Base-by-base conservation (phyloP, 352 stramenopile genomes). In the Thalassiosira mediterranea region DNA sequence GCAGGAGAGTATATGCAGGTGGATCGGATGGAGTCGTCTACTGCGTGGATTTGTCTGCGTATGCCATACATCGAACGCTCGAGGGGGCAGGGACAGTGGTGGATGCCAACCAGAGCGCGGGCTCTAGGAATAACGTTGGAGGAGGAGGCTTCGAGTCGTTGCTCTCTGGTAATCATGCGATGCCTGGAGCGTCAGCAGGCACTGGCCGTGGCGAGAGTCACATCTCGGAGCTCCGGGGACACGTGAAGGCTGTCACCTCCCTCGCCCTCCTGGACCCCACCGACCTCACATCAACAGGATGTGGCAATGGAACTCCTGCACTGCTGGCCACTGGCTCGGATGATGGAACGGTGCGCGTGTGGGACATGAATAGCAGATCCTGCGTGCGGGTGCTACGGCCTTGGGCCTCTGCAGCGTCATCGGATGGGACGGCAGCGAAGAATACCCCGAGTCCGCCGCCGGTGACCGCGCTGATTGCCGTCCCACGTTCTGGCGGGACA, bases 21-120 rank as follows among this genome's bases (percentile, higher is more conserved):
- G 75, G 71, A n/a, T 60, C 42, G 4, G 65, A 84, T 47, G 87
- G 87, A 3, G 88, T 37, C 19, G 87, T 92, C 47, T 91, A 84
- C 47, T 75, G 48, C 26, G 67, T 91, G 19, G 82, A 90, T 72
- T 61, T 90, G 29, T 61, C 86, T 79, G 68, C 65, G 7, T 83
- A 88, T 66, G 76, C 84, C n/a, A 79, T 91, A 32, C 59, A 54
- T 31, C 40, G 57, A 32, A 72, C 68, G 21, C 64, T 71, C 21
- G 64, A 76, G 17, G 59, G 48, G 28, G 69, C 61, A 37, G 71
- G 60, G 21, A 59, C 48, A 19, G 17, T 63, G n/a, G 59, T 72
- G 15, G 26, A 62, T 44, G 65, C 49, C 15, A 25, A 38, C 26
- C 13, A 7, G 7, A 42, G 28, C 23, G 28, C 26, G 26, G 11